These are phyloP conservation scores for Backusella luteola DNA, from an alignment of 192 early-diverging fungal species.

Conservation along the genomic window DNA sequence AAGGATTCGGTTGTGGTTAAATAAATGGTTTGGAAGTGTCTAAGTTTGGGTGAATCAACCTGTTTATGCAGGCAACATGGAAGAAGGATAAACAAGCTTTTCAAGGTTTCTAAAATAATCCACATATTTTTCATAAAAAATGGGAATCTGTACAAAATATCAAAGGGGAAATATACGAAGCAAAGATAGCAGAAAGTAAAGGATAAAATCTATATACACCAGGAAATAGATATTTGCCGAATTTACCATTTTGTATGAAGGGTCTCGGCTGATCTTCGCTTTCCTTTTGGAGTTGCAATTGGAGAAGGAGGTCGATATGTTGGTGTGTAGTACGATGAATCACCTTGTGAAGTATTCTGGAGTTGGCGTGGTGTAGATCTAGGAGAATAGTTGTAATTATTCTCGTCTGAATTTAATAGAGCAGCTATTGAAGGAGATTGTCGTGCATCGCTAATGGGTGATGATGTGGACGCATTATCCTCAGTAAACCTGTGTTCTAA, in stretches of 20 bases:
- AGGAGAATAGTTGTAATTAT: not conserved
- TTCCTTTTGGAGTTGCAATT: constrained; percentile 24
- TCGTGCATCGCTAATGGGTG: constrained; percentile 15
- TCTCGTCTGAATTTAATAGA: constrained; percentile 15
- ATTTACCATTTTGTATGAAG: constrained; percentile 1
- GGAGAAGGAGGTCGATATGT: constrained; percentile 27
- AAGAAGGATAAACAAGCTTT: constrained; percentile 3
- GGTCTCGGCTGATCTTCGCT: constrained; percentile 7
- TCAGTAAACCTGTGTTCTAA: not conserved
- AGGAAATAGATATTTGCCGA: not conserved
- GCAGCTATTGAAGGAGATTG: constrained; percentile 35
- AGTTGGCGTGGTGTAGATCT: not conserved
- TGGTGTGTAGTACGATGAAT: not conserved
- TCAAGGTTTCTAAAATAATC: constrained; percentile 3
- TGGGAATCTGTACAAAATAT: constrained; percentile 1
- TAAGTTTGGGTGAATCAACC: not conserved
- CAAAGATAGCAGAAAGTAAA: not conserved
- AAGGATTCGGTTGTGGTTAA: not conserved
- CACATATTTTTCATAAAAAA: constrained; percentile 6
- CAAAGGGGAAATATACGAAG: constrained; percentile 2
- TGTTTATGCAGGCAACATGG: not conserved
- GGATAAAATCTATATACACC: constrained; percentile 9
- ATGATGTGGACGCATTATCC: not conserved
- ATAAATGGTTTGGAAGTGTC: not conserved
- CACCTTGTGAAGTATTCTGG: not conserved